Base-by-base conservation (phyloP, 1,284 basidiomycete species). In the Ustanciosporium gigantosporum region DNA sequence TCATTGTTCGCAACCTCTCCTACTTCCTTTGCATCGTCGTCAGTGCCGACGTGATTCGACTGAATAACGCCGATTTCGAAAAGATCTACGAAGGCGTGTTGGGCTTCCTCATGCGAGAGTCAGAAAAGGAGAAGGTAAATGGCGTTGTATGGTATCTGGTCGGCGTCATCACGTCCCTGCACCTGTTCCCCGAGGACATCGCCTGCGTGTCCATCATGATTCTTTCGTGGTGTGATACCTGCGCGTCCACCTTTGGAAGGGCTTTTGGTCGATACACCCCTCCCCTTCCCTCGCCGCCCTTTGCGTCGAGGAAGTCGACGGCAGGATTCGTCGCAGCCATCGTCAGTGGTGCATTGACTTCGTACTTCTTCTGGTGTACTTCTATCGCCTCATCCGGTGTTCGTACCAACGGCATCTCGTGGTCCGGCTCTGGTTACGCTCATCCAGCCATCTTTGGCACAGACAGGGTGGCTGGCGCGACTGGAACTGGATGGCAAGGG, bases 61-160 rank as follows among this genome's bases (percentile, higher is more conserved):
- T 97, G 39, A 83, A 84, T 43, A 86, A 81, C 36, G 82, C 84
- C 1, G 71, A 80, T 0, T 89, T 96, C 68, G 91, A 87, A 62
- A 80, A 80, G 34, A 66, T 86, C 6, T 97, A 92, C 77, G 93
- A 96, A 78, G 79, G 81, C 14, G 79, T 81, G 24, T 79, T 94
- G 1, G 93, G 94, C 17, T 87, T 90, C 74, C 83, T 98, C 46
- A 97, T 98, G 94, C 85, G 92, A 15, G 90, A 93, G 66, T 87
- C 86, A 64, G 93, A 96, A 81, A 89, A 88, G 66, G 70, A 77
- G 29, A 67, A 69, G 32, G 73, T 79, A 39, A 80, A 80, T 36
- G 94, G 94, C 4, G 91, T 94, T 23, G 86, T 96, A 36, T 97
- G 91, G 90, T 98, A 97, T 78, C 87, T 97, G 42, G 79, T 94